phyloP scores from a whole-genome alignment of 768 basidiomycete species.

The Russula compacta region DNA sequence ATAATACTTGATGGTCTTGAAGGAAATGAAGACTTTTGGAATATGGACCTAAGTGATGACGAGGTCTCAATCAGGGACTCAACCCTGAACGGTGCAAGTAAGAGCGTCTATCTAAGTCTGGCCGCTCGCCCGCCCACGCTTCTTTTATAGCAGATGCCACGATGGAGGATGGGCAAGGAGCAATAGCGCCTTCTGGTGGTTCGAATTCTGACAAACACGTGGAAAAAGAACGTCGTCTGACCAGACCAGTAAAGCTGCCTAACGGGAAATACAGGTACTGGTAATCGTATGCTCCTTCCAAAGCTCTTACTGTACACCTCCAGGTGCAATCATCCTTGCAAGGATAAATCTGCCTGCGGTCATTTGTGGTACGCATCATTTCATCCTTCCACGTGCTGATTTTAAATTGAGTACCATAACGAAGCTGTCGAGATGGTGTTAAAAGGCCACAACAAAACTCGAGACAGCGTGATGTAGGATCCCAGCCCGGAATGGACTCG shows the following conservation, averaged over 20 bases:
- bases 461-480: slow-evolving; percentile 26
- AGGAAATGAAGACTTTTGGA: slow-evolving; percentile 61
- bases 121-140: not conserved
- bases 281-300: not conserved
- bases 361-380: slow-evolving; percentile 54
- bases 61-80: slow-evolving; percentile 24
- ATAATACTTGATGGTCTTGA: slow-evolving; percentile 58
- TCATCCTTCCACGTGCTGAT: not conserved
- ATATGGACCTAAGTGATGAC: slow-evolving; percentile 33
- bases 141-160: not conserved
- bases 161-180: not conserved
- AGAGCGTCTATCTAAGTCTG: not conserved
- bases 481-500: not conserved
- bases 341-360: slow-evolving; percentile 64
- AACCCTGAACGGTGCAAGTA: slow-evolving; percentile 27
- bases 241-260: slow-evolving; percentile 34
- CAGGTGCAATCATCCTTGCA: slow-evolving; percentile 77
- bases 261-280: slow-evolving; percentile 53
- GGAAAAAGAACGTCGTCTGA: not conserved
- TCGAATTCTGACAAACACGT: not conserved
- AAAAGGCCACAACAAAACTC: slow-evolving; percentile 38
- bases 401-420: not conserved
- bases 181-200: not conserved
- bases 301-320: not conserved
- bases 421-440: slow-evolving; percentile 70